phyloP scores from a whole-genome alignment of 495 filamentous ascomycete species.

The Podospora appendiculata region DNA sequence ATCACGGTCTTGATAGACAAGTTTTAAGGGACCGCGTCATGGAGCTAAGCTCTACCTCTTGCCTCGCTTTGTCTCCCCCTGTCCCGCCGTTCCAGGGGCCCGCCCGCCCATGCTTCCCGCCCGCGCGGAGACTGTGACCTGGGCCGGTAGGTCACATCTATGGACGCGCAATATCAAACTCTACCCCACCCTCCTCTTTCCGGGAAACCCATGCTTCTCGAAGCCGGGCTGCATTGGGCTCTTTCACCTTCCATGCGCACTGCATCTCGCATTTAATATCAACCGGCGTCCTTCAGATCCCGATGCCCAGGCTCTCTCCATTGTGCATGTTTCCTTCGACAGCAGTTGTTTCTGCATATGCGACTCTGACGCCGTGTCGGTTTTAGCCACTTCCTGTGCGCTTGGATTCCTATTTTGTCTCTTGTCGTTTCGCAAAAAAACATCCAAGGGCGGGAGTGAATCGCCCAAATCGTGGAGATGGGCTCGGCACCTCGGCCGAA shows the following conservation, averaged over 20 bases:
- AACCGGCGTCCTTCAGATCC: background rate
- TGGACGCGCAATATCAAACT: no score
- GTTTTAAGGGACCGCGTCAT: background rate
- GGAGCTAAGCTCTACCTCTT: background rate
- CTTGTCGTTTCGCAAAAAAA: no score
- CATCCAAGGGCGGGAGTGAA: no score
- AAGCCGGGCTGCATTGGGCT: background rate
- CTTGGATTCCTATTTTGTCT: no score
- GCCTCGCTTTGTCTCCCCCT: background rate
- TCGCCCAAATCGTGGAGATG: constrained; percentile 2
- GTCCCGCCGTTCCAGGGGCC: background rate
- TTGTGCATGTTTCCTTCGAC: background rate
- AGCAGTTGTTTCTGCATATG: background rate
- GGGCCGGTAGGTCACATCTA: no score
- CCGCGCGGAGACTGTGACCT: no score
- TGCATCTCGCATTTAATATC: constrained; percentile 1
- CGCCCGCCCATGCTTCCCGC: constrained; percentile 1
- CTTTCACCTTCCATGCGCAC: background rate
- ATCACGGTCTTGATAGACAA: background rate
- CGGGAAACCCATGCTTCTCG: constrained; percentile 4
- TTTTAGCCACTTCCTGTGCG: no score
- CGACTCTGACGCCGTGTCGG: no score
- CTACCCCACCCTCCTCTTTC: constrained; percentile 1
- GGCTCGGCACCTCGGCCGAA: constrained; percentile 10
- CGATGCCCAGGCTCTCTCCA: background rate